Percentiles rank a stretch among this genome's conserved stretches.
phyloP scores from a whole-genome alignment of 1,284 basidiomycete species.

The Ustilago esculenta region DNA sequence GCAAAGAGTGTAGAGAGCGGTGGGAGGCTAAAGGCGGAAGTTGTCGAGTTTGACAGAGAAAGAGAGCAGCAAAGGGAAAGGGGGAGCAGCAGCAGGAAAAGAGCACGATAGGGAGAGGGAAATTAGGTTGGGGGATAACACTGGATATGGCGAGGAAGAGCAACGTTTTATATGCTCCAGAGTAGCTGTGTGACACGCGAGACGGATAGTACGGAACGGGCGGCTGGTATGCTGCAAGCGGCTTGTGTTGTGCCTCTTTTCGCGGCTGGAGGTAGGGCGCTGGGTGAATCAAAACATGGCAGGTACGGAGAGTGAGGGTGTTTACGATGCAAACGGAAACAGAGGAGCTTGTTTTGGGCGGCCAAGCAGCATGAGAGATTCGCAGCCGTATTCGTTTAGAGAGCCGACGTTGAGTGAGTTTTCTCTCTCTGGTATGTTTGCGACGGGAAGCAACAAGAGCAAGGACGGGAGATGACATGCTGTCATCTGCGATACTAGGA shows the following conservation, averaged over 20 bases:
- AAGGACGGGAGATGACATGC: conserved; percentile 2
- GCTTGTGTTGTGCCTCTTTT: too few relatives aligned
- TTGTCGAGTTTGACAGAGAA: conserved; percentile 11
- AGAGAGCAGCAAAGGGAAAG: conserved; percentile 15
- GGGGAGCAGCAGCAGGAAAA: conserved; percentile 43
- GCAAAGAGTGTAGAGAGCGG: conserved; percentile 13
- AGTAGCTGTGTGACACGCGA: conserved; percentile 9
- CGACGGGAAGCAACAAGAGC: not conserved
- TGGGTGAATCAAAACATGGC: conserved; percentile 40
- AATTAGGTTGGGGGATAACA: conserved; percentile 42
- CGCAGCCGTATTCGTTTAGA: conserved; percentile 24
- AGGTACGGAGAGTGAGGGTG: conserved; percentile 6
- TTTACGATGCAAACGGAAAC: not conserved
- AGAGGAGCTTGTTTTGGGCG: conserved; percentile 15
- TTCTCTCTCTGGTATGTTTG: conserved; percentile 45
- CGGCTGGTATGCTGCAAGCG: not conserved
- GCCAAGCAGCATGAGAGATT: not conserved
- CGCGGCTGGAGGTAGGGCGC: too few relatives aligned
- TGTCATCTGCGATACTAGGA: conserved; percentile 4
- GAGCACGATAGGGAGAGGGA: conserved; percentile 11
- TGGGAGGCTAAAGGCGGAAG: conserved; percentile 13
- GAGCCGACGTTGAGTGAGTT: conserved; percentile 43
- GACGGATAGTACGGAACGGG: conserved; percentile 9
- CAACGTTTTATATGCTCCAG: conserved; percentile 27
- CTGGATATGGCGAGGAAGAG: not conserved